Percentiles rank a stretch among this genome's conserved stretches.
Evolutionary conservation across 441 rosid genomes (phyloP).

Genomic region (Gossypium lobatum): DNA sequence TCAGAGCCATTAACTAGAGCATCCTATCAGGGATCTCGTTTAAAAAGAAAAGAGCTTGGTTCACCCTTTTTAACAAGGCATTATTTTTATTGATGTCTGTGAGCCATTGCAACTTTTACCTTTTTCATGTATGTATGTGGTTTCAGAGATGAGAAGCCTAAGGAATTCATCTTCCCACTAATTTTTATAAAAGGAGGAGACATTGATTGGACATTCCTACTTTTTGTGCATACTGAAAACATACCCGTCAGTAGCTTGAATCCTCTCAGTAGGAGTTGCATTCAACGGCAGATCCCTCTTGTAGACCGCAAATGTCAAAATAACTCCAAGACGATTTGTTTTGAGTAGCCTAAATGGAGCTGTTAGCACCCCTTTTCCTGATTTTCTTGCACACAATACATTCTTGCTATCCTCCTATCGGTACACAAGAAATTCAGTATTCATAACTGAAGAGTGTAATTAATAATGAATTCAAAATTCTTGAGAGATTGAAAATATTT

Average conservation of each 20-base stretch:
- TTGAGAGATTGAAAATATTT: not conserved
- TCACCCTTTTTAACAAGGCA: too few species aligned
- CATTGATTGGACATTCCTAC: not conserved
- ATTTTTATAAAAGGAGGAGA: not conserved
- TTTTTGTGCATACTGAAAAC: conserved; percentile 13
- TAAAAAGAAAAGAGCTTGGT: not conserved
- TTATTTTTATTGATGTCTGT: not conserved
- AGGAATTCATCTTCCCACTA: not conserved
- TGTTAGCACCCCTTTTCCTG: conserved; percentile 81
- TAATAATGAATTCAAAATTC: not conserved
- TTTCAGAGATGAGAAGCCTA: not conserved
- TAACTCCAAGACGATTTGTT: conserved; percentile 83
- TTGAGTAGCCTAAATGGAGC: conserved; percentile 84
- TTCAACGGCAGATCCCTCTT: conserved; percentile 68
- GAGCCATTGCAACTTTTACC: too few species aligned
- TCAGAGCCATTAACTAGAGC: conserved; percentile 8
- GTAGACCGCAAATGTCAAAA: conserved; percentile 85
- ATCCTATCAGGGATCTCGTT: not conserved
- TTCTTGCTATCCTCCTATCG: conserved; percentile 85
- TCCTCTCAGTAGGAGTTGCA: conserved; percentile 75
- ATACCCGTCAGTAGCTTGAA: conserved; percentile 79
- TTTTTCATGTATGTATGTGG: too few species aligned
- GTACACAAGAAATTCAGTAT: conserved; percentile 13
- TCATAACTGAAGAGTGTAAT: conserved; percentile 5
- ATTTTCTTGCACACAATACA: conserved; percentile 75